Conservation (phyloP, 208 protist genomes). For the Acanthamoeba sp. region DNA sequence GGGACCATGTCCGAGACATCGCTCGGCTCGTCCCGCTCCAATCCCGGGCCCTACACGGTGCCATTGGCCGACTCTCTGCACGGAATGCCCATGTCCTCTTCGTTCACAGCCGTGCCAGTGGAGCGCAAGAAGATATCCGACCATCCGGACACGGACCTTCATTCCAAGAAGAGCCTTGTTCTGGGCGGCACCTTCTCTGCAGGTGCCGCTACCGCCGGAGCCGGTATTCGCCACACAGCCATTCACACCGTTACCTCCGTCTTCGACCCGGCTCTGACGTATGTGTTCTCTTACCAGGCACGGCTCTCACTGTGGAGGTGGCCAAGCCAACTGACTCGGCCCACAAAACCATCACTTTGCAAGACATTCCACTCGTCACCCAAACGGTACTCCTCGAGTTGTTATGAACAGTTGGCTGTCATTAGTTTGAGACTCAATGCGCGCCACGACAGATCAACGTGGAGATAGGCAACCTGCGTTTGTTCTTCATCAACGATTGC, state of each 20-base stretch:
- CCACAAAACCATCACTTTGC: not conserved
- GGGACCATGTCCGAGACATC: not conserved
- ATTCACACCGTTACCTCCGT: too few species aligned
- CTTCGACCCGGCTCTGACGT: too few species aligned
- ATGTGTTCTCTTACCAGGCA: not conserved
- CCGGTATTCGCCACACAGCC: too few species aligned
- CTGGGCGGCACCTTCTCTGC: constrained; percentile 33
- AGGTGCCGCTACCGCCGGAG: not conserved
- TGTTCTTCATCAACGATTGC: constrained; percentile 75
- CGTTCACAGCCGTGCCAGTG: not conserved
- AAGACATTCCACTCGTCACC: constrained; percentile 38
- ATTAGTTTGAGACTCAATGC: not conserved
- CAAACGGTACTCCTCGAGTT: not conserved
- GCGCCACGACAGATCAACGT: constrained; percentile 38
- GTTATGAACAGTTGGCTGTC: not conserved
- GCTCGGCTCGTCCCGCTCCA: not conserved
- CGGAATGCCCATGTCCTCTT: not conserved
- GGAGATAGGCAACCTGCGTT: constrained; percentile 45
- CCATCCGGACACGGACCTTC: not conserved
- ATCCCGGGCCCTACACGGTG: not conserved
- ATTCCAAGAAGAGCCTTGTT: not conserved
- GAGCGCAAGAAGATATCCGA: not conserved
- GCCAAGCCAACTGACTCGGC: not conserved
- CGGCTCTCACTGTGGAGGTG: constrained; percentile 11
- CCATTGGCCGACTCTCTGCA: not conserved